Base-by-base conservation (phyloP, 2,329 filamentous ascomycete species). In the Fusarium nurragi region DNA sequence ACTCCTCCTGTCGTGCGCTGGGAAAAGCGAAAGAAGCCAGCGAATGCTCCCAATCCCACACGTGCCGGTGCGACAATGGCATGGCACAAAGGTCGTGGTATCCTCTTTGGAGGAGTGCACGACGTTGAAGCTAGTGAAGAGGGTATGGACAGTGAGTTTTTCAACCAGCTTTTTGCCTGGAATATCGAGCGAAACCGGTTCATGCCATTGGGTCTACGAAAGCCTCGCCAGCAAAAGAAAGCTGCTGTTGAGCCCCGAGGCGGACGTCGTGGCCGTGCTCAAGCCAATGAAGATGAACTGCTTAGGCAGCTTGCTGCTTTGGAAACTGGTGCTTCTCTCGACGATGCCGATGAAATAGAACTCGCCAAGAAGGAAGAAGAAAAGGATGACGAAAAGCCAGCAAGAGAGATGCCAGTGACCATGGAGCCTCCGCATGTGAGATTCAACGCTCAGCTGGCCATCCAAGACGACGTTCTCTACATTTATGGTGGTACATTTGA, bases 401-500 rank as follows among this genome's bases (percentile, higher is more conserved):
- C 83, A 2, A 84, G 89, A 61, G 84, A 90, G 62, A 86, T 87
- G 84, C 81, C 85, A 0, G 81, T 94, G 3, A 84, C 85, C 1
- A 91, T 91, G 80, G 94, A 97, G 74, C 89, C 96, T 74, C 95
- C 95, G 5, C 94, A 97, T 71, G 85, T 88, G 18, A 86, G 95
- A 48, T 99, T 99, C 80, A 98, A 98, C 70, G 90, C 93, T 2
- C 91, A 95, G 68, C 80, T 98, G 36, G 88, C 94, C 1, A 92
- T 98, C 1, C 94, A 98, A 77, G 92, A 94, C 67, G 95, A 99
- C 75, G 88, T 92, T 10, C 83, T 98, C 1, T 99, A 94, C 78
- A 92, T 98, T 51, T 98, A 96, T 73, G 94, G 95, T 26, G 95
- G 95, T 18, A 99, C 94, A 0, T 97, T 91, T 71, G 95, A 99